phyloP scores from a whole-genome alignment of 78 protist species.

The Cavenderia fasciculata region DNA sequence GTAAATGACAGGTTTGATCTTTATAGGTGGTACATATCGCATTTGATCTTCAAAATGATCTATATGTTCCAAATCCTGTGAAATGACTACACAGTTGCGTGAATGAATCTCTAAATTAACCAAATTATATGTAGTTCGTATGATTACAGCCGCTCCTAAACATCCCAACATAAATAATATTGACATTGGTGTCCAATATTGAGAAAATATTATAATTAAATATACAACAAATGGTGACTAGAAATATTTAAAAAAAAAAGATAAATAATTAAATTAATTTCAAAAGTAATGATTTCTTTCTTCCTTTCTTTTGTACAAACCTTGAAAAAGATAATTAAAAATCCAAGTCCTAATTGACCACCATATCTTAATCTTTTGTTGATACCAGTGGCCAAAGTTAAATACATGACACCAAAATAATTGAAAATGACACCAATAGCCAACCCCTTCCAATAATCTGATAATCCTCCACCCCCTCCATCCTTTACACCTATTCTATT shows the following conservation, averaged over 20 bases:
- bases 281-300: too few relatives aligned
- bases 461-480: not conserved
- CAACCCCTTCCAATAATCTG: constrained; percentile 50
- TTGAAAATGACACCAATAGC: constrained; percentile 32
- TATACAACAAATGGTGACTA: constrained; percentile 40
- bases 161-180: constrained; percentile 3
- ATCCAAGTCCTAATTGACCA: constrained; percentile 54
- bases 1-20: constrained; percentile 24
- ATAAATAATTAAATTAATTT: too few relatives aligned
- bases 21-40: not conserved
- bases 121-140: not conserved
- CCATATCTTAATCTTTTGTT: constrained; percentile 56
- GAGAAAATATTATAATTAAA: constrained; percentile 13
- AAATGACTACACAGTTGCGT: constrained; percentile 45
- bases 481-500: constrained; percentile 23
- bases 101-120: constrained; percentile 26
- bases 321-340: constrained; percentile 22
- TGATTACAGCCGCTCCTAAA: not conserved
- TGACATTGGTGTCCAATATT: constrained; percentile 53
- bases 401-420: constrained; percentile 39
- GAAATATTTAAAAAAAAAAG: not conserved
- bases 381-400: constrained; percentile 8
- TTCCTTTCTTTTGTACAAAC: too few relatives aligned
- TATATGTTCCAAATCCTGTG: constrained; percentile 35
- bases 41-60: not conserved